Base-by-base conservation (phyloP, 345 rosid species). In the Cardamine resedifolia region DNA sequence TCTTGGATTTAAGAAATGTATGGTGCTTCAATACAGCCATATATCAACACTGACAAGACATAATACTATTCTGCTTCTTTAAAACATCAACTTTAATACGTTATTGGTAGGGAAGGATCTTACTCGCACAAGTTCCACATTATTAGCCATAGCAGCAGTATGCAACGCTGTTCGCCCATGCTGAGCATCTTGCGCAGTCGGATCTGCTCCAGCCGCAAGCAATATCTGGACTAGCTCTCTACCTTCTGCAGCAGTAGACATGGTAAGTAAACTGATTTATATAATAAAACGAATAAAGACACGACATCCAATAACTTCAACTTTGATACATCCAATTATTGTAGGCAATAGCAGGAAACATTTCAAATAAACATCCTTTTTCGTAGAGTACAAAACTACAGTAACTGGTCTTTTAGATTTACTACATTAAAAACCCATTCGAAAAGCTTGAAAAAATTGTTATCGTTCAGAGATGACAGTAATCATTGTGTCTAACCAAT, bases 191-290 rank as follows among this genome's bases (percentile, higher is more conserved):
- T 88, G 96, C 55, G 92, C 88, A 60, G 88, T 87, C 64, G 90
- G 90, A 81, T 90, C 92, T 31, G 99, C 99, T 59, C 98, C 99
- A 75, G 96, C 96, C 65, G 86, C 87, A 67, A 95, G 94, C 84
- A 95, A 76, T 72, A 88, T 60, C 59, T 83, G 85, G 78, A 90
- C 99, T 78, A 91, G 76, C 67, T 91, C 85, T 81, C 98, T 91
- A 41, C 99, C 96, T 85, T 95, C 99, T 94, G 72, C 84, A 83
- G 79, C 53, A 72, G 65, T 55, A 68, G 49, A 76, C 68, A 73
- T 27, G 74, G 27, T 57, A 72, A 18, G 55, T 69, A 55, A 70
- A 57, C 26, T 45, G 58, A 39, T 68, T 43, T 57, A 31, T n/a
- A 38, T 58, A 34, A 45, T 6, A 55, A 36, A 64, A 55, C 6